Evolutionary conservation across 495 filamentous ascomycete species (phyloP).

Genomic region (Penicillium crystallinum): DNA sequence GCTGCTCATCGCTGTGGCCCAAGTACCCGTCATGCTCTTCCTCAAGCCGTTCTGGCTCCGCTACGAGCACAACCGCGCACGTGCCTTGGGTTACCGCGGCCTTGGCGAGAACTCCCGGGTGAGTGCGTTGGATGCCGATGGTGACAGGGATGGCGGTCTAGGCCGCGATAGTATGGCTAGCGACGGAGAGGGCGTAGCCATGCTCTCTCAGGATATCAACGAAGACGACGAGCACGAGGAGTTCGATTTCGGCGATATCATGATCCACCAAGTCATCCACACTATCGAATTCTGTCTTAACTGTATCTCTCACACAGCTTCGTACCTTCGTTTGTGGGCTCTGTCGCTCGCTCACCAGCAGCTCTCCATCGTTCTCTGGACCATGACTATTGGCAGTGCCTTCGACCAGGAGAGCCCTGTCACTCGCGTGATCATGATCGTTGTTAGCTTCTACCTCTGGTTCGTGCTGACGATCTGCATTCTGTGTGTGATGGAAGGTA

Average conservation of each 20-base stretch:
- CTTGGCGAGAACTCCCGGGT: slow-evolving; percentile 83
- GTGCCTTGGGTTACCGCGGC: slow-evolving; percentile 82
- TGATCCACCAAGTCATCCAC: slow-evolving; percentile 99
- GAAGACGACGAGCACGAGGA: slow-evolving; percentile 79
- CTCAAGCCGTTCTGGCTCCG: slow-evolving; percentile 93
- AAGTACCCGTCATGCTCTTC: slow-evolving; percentile 88
- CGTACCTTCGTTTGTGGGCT: slow-evolving; percentile 97
- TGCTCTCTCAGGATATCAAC: slow-evolving; percentile 82
- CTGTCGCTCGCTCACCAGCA: slow-evolving; percentile 96
- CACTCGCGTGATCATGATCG: slow-evolving; percentile 69
- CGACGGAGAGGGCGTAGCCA: slow-evolving; percentile 81
- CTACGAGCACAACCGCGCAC: slow-evolving; percentile 84
- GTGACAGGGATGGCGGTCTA: slow-evolving; percentile 43
- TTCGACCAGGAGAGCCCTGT: slow-evolving; percentile 58
- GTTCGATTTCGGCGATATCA: slow-evolving; percentile 91
- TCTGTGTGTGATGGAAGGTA: slow-evolving; percentile 77
- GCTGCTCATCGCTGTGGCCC: slow-evolving; percentile 74
- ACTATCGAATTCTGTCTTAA: slow-evolving; percentile 99
- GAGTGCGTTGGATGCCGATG: slow-evolving; percentile 81
- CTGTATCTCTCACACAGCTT: slow-evolving; percentile 97
- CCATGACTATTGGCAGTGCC: slow-evolving; percentile 81
- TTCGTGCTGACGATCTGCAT: slow-evolving; percentile 78
- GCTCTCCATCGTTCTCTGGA: slow-evolving; percentile 92
- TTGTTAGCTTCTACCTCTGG: slow-evolving; percentile 79
- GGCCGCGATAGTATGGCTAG: slow-evolving; percentile 68